These are phyloP conservation scores for Fusarium graminum DNA, from an alignment of 2,329 filamentous ascomycete species.

Conservation along the genomic window DNA sequence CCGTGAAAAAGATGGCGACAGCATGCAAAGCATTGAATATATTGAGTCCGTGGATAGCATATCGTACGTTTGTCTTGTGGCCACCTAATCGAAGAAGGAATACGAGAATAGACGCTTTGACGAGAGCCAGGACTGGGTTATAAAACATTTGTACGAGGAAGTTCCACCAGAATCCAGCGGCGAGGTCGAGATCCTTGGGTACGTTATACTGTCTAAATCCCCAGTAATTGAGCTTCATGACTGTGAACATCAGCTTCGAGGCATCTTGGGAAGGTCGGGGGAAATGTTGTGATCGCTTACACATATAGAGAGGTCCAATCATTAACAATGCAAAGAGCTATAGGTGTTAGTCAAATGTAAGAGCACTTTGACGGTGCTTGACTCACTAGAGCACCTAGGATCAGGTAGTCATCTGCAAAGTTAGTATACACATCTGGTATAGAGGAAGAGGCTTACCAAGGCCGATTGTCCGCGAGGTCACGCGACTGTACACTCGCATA, in stretches of 20 bases:
- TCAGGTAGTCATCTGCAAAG: slow-evolving; percentile 31
- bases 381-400: slow-evolving; percentile 32
- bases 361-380: rapidly evolving
- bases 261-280: rapidly evolving
- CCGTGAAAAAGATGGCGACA: slow-evolving; percentile 55
- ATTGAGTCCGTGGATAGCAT: slow-evolving; percentile 34
- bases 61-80: slow-evolving; percentile 50
- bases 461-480: slow-evolving; percentile 49
- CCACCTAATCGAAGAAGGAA: slow-evolving; percentile 60
- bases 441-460: slow-evolving; percentile 28
- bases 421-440: rapidly evolving
- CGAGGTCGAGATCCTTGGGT: slow-evolving; percentile 40
- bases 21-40: slow-evolving; percentile 50
- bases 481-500: slow-evolving; percentile 48
- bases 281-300: slow-evolving; percentile 3
- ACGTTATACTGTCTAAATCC: slow-evolving; percentile 47
- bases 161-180: slow-evolving; percentile 51
- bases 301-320: slow-evolving; percentile 38
- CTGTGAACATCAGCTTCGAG: neutral
- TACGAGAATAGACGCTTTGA: slow-evolving; percentile 57
- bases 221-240: slow-evolving; percentile 53
- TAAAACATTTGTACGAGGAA: slow-evolving; percentile 59
- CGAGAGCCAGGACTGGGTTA: slow-evolving; percentile 60
- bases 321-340: slow-evolving; percentile 39
- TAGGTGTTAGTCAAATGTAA: neutral